These are phyloP conservation scores for Stagonosporopsis rhizophila DNA, from an alignment of 2,329 filamentous ascomycete species.

Conservation along the genomic window DNA sequence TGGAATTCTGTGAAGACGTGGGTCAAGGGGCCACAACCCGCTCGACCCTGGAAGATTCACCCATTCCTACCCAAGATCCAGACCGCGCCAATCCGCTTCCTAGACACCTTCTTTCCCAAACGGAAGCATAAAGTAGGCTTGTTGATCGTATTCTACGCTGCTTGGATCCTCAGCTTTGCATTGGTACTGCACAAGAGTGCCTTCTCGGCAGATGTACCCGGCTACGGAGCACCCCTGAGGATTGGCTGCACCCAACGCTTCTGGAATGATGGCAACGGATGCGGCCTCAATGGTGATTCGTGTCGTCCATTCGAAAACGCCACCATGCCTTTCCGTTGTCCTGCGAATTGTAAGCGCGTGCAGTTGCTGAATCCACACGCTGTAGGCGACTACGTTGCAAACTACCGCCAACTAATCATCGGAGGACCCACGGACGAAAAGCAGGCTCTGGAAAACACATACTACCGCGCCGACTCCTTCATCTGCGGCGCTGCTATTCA, in stretches of 20 bases:
- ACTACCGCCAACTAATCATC: slow-evolving; percentile 62
- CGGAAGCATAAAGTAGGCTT: slow-evolving; percentile 65
- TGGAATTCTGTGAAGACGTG: slow-evolving; percentile 53
- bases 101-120: slow-evolving; percentile 69
- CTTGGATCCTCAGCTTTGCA: slow-evolving; percentile 74
- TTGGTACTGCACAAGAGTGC: slow-evolving; percentile 72
- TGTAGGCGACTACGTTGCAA: slow-evolving; percentile 71
- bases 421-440: slow-evolving; percentile 58
- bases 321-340: slow-evolving; percentile 76
- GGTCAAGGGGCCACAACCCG: slow-evolving; percentile 58
- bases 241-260: slow-evolving; percentile 73
- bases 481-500: slow-evolving; percentile 87
- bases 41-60: slow-evolving; percentile 56
- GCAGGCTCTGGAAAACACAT: slow-evolving; percentile 54
- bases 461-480: slow-evolving; percentile 89
- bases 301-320: slow-evolving; percentile 77
- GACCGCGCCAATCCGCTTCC: slow-evolving; percentile 67
- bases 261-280: slow-evolving; percentile 72
- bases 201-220: slow-evolving; percentile 66
- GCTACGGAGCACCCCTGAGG: slow-evolving; percentile 69
- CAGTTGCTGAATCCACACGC: slow-evolving; percentile 75
- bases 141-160: slow-evolving; percentile 65
- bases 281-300: slow-evolving; percentile 75
- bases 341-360: slow-evolving; percentile 72
- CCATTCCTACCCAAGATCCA: slow-evolving; percentile 71